Evolutionary conservation across 192 early-diverging fungal species (phyloP), one percentile per base, ranked within the genome.

Genomic region (Coemansia sp.): DNA sequence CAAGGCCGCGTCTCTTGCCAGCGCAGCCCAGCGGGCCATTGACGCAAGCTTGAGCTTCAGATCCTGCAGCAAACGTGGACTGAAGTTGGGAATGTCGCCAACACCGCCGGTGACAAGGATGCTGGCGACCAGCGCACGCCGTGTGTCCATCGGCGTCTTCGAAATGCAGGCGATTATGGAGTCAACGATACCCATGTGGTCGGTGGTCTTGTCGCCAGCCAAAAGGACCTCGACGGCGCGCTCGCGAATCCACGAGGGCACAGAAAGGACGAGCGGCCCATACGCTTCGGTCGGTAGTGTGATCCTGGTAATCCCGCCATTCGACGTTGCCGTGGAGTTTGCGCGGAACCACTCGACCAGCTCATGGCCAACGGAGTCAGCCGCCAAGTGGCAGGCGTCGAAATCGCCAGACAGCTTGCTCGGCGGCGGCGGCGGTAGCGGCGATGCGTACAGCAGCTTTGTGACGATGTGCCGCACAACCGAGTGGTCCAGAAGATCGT

Each of bases 201-300:
- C 87, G 53, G 85, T 40, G 2, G 83, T 70, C 36, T 69, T 85
- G 68, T 93, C 90, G 4, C 92, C 92, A 33, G 87, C 85, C 72
- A 95, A 90, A 43, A 95, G 68, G 0, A 92, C 85, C 60, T 95
- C 95, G 5, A 84, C 83, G 0, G 90, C 87, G 23, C 91, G 85
- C 62, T 91, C 93, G 2, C 92, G 85, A 6, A 97, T 83, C 95
- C 95, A 97, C 0, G 89, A 87, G 19, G 95, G 95, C 5, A 97
- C 70, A n/a, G 19, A 2, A 42, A 81, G 43, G 8, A 56, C 36
- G 49, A 40, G 7, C 70, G 70, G 22, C 61, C 22, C 49, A 25
- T 22, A 9, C 15, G 8, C 49, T 8, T 22, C 22, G 22, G 49
- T 29, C 10, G 49, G 8, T 22, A 52, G 23, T 1, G 20, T 7